Evolutionary conservation across 2,329 filamentous ascomycete species (phyloP), one percentile per base, ranked within the genome.

Genomic region (Penicillium griseofulvum): DNA sequence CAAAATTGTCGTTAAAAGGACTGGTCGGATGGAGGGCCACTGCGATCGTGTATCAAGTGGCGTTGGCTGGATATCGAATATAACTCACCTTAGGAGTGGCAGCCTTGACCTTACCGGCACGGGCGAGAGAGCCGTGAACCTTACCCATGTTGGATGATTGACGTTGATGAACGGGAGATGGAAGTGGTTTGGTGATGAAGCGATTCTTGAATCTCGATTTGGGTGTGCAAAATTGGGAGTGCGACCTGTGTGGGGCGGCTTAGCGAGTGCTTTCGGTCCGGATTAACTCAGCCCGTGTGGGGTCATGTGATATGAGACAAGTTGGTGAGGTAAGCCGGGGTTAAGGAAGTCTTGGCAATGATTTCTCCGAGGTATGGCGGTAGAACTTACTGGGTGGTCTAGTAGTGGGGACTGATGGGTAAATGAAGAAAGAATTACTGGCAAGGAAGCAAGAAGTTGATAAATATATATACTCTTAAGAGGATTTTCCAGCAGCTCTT

Each of bases 101-200:
- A 82, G 90, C 93, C 89, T 96, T 95, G 87, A 96, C 91, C 86
- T 96, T 96, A 83, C 91, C 91, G 82, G 90, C 90, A 91, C 90
- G 90, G 79, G 90, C 90, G 81, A 94, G 88, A 77, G 90, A 94
- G 79, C 90, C 90, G 88, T 93, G 90, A 80, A 93, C 89, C 83
- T 93, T 93, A 83, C 89, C 89, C 89, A 93, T 92, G 80, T 64
- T 65, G 63, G 62, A 65, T 65, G 61, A 65, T 60, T 64, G 55
- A 62, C 64, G 63, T 58, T 61, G 62, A 62, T 65, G 53, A 54
- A 64, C 56, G 52, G 56, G 54, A 53, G 53, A 49, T 62, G 45
- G 55, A 62, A 60, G 61, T 62, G 64, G 63, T 60, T 63, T 62
- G 61, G 55, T 55, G 61, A 58, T 62, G 62, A 62, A 62, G 57